These are phyloP conservation scores for Corymbia maculata DNA, from an alignment of 345 rosid genomes.

Conservation along the genomic window DNA sequence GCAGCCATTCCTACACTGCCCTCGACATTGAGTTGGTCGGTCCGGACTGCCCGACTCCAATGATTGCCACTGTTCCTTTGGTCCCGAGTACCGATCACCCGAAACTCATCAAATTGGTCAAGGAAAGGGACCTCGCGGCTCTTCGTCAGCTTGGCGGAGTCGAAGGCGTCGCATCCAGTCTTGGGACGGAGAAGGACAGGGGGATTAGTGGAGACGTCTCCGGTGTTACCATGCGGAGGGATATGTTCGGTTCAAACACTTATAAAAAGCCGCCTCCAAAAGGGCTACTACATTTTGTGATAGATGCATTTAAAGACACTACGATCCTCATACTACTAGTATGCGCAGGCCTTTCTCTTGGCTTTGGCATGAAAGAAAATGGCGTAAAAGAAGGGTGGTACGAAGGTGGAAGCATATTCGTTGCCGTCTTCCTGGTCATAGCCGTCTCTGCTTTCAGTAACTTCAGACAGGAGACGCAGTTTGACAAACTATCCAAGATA, in stretches of 20 bases:
- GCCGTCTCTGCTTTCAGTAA: slow-evolving; percentile 45
- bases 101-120: slow-evolving; percentile 30
- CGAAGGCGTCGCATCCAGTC: slow-evolving; percentile 21
- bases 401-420: slow-evolving; percentile 60
- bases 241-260: slow-evolving; percentile 48
- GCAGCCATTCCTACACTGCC: neutral
- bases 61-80: neutral
- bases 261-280: slow-evolving; percentile 54
- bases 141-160: slow-evolving; percentile 33
- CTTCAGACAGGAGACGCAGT: slow-evolving; percentile 41
- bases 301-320: slow-evolving; percentile 41
- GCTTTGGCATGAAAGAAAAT: slow-evolving; percentile 48
- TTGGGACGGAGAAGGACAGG: slow-evolving; percentile 33
- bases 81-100: neutral
- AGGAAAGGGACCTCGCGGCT: slow-evolving; percentile 18
- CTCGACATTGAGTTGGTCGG: slow-evolving; percentile 1
- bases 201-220: slow-evolving; percentile 29
- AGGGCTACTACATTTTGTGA: slow-evolving; percentile 29
- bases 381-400: slow-evolving; percentile 63
- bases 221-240: slow-evolving; percentile 24
- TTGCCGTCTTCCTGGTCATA: slow-evolving; percentile 47
- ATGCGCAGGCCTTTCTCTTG: slow-evolving; percentile 55
- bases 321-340: slow-evolving; percentile 48
- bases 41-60: rapidly evolving
- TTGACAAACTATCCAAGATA: slow-evolving; percentile 41